Conservation (phyloP, 495 filamentous ascomycete genomes). For the Gamarada debralockiae region DNA sequence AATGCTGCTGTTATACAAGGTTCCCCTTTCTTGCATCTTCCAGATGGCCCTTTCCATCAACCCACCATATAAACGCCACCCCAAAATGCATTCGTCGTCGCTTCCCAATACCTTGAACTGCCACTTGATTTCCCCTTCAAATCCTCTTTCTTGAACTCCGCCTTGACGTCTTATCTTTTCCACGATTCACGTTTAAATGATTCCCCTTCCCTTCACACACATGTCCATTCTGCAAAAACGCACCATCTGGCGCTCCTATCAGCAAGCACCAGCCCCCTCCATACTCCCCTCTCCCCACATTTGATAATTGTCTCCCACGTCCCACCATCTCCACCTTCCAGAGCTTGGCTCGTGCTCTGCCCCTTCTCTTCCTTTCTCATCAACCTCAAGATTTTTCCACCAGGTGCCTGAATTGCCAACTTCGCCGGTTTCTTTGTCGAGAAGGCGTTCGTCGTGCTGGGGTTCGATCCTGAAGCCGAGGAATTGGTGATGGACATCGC, state of each 20-base stretch:
- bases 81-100: too few species aligned
- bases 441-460: constrained; percentile 35
- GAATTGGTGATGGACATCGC: constrained; percentile 79
- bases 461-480: constrained; percentile 54
- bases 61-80: constrained; percentile 8
- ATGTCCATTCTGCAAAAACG: constrained; percentile 96
- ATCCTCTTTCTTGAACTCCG: background rate
- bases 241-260: constrained; percentile 97
- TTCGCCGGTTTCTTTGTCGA: constrained; percentile 79
- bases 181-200: background rate
- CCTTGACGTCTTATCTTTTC: background rate
- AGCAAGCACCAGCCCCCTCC: constrained; percentile 90
- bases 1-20: constrained; percentile 8
- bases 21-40: background rate
- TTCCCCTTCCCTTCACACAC: constrained; percentile 26
- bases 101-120: too few species aligned
- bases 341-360: constrained; percentile 37
- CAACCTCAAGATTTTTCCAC: constrained; percentile 90
- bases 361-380: constrained; percentile 77
- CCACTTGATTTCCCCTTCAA: too few species aligned
- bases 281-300: constrained; percentile 84
- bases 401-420: constrained; percentile 88
- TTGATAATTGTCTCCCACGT: constrained; percentile 98
- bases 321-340: constrained; percentile 66
- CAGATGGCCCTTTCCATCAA: background rate